Evolutionary conservation across 768 basidiomycete species (phyloP), one percentile per base, ranked within the genome.

Genomic region (Phaeolepiota aurea): DNA sequence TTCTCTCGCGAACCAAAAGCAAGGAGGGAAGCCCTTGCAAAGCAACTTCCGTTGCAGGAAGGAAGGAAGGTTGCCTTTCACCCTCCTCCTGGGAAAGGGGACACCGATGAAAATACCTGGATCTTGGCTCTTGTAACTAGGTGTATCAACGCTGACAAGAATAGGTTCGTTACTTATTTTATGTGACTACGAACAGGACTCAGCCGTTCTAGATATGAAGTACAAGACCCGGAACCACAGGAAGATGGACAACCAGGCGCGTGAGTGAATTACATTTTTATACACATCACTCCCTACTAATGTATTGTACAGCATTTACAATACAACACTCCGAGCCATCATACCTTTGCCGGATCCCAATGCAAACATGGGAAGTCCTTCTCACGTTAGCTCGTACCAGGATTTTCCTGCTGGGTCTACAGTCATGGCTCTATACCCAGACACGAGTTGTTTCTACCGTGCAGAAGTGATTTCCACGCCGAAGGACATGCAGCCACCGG

Each of bases 371-470:
- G 74, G 71, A 34, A 79, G 61, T 52, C 70, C 83, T 0, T 68
- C 80, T 13, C 84, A 87, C 60, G 65, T 78, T 30, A 76, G 68
- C 49, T 69, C 76, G 3, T 87, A 87, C 54, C 83, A 77, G 33
- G 79, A 80, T 47, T 91, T 87, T 54, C 62, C 73, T 16, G 62
- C 73, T 0, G 79, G 86, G 3, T 77, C 82, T 15, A 83, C 72
- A 0, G 88, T 91, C 7, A 76, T 91, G 74, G 88, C 86, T 1
- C 64, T 90, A n/a, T 91, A 89, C 59, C 88, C 88, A 0, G 88
- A 91, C 53, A 91, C 88, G 0, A 90, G 86, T 49, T 88, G 85
- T 55, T 91, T 91, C 65, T 91, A 91, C 53, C 82, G 84, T 19
- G 88, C 88, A 4, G 83, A 87, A 52, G 87, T 91, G 4, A 69